Conservation (phyloP, 148 eudicot species). For the Nepenthes gracilis region DNA sequence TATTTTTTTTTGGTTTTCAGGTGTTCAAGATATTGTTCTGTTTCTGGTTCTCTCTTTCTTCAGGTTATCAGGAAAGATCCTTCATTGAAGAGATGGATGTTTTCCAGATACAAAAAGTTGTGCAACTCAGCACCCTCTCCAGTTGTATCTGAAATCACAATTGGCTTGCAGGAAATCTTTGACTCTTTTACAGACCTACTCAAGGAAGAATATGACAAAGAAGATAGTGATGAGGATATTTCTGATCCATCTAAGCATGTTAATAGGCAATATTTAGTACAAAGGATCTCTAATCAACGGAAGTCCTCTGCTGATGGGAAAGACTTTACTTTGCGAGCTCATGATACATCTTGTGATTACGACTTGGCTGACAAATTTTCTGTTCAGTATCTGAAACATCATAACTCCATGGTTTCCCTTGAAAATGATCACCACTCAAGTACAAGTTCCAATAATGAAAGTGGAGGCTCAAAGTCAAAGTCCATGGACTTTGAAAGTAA, state of each 20-base stretch:
- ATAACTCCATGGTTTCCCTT: slow-evolving; percentile 21
- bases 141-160: slow-evolving; percentile 40
- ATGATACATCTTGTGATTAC: slow-evolving; percentile 24
- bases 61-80: slow-evolving; percentile 58
- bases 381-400: slow-evolving; percentile 36
- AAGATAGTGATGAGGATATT: slow-evolving; percentile 33
- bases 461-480: slow-evolving; percentile 50
- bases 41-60: slow-evolving; percentile 10
- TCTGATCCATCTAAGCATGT: slow-evolving; percentile 34
- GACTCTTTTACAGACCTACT: slow-evolving; percentile 43
- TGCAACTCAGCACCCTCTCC: slow-evolving; percentile 46
- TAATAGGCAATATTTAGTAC: slow-evolving; percentile 21
- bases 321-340: slow-evolving; percentile 21
- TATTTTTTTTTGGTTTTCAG: not conserved
- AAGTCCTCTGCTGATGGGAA: slow-evolving; percentile 29
- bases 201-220: slow-evolving; percentile 29
- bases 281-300: slow-evolving; percentile 21
- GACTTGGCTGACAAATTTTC: slow-evolving; percentile 24
- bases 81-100: slow-evolving; percentile 57
- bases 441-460: slow-evolving; percentile 38
- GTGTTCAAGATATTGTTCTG: not conserved
- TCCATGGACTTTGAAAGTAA: slow-evolving; percentile 38
- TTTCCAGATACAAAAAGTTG: slow-evolving; percentile 53
- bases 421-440: slow-evolving; percentile 37
- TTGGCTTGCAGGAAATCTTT: slow-evolving; percentile 45